Base-by-base conservation (phyloP, 768 basidiomycete species). In the Tulasnella calospora region DNA sequence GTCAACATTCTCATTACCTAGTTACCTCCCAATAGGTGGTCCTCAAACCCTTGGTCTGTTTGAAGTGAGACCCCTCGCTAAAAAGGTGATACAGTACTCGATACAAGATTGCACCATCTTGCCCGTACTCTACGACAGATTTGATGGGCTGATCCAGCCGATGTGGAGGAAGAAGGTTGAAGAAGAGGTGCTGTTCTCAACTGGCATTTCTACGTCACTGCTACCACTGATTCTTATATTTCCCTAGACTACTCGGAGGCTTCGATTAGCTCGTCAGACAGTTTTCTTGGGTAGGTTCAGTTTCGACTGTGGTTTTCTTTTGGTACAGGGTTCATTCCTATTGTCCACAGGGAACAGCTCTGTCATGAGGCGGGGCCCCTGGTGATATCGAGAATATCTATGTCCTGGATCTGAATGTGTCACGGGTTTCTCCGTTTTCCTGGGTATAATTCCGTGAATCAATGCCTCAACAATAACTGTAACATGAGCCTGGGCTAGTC, bases 121-220 rank as follows among this genome's bases (percentile, higher is more conserved):
- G 23, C 79, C 79, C 7, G n/a, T 38, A 0, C 78, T 80, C 13
- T 80, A 51, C 61, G 27, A 35, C 40, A 51, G 73, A 3, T 80
- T 80, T 38, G 71, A 80, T 27, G 35, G 12, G 30, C 72, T 61
- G 30, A 38, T 80, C 23, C 51, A 72, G 10, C 33, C 40, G 10
- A 79, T 73, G 30, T 80, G 79, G 79, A 79, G 79, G 44, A 70
- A 19, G 13, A 80, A 80, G 41, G 70, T 76, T 36, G 79, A 80
- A 30, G 72, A 80, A 36, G 79, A 80, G 70, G 77, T 74, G 27
- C 44, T 15, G 44, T 13, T 44, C 38, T 44, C 44, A 15, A 19
- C 17, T 36, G 3, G 17, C 51, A 27, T 55, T 36, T 1, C 23
- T 30, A 12, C 5, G 27, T 76, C 8, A 13, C 13, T 40, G 17